Conservation (phyloP, 2,329 filamentous ascomycete genomes). For the Clonostachys solani region DNA sequence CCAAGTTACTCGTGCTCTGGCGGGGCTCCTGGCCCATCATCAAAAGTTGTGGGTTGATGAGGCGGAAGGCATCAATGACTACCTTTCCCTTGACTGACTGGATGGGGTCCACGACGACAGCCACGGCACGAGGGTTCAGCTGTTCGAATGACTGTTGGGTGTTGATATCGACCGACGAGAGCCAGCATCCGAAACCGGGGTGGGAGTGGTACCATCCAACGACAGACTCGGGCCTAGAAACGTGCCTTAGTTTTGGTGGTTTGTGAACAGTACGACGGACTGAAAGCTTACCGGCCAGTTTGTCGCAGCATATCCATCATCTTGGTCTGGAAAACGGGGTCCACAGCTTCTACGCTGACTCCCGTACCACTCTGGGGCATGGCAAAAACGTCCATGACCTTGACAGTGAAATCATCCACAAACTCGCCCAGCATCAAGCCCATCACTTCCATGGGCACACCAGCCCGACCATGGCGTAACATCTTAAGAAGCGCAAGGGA, state of each 20-base stretch:
- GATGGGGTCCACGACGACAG: slow-evolving; percentile 96
- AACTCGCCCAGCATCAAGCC: slow-evolving; percentile 98
- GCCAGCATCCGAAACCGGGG: slow-evolving; percentile 98
- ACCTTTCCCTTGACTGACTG: slow-evolving; percentile 99
- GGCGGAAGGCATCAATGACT: slow-evolving; percentile 96
- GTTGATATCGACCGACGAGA: slow-evolving; percentile 98
- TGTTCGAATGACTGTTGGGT: slow-evolving; percentile 99
- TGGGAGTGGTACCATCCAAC: slow-evolving; percentile 99
- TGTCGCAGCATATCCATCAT: slow-evolving; percentile 99
- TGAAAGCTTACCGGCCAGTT: slow-evolving; percentile 73
- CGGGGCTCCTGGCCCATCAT: slow-evolving; percentile 98
- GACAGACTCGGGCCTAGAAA: slow-evolving; percentile 80
- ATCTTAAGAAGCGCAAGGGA: slow-evolving; percentile 97
- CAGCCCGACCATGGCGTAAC: slow-evolving; percentile 93
- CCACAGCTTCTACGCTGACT: slow-evolving; percentile 96
- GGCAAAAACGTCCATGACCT: slow-evolving; percentile 97
- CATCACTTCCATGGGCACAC: slow-evolving; percentile 99
- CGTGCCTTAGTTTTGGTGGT: too few species aligned
- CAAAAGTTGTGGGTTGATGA: slow-evolving; percentile 95
- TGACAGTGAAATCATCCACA: slow-evolving; percentile 97
- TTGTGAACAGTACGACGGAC: neutral
- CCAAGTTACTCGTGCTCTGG: slow-evolving; percentile 95
- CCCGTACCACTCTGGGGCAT: slow-evolving; percentile 99
- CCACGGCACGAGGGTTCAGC: slow-evolving; percentile 91
- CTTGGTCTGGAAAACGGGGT: slow-evolving; percentile 98